Evolutionary conservation across 768 basidiomycete genomes (phyloP), one percentile per base, ranked within the genome.

Genomic region (Panus rudis): DNA sequence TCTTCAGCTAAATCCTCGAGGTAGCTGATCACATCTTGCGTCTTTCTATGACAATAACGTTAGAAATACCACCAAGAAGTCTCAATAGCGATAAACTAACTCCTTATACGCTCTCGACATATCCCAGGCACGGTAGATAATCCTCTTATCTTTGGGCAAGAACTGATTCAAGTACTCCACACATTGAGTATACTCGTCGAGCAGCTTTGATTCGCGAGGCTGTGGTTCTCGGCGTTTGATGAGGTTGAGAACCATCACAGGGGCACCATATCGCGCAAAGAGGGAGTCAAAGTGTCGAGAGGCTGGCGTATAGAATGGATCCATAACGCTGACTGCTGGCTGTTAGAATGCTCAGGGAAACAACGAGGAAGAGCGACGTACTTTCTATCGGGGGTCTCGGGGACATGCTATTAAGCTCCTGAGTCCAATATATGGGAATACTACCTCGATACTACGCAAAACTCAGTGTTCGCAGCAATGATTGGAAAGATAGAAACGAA

Each of bases 361-460:
- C n/a, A n/a, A n/a, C n/a, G n/a, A n/a, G n/a, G 11, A 45, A 37
- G 43, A 19, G 39, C 48, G 7, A 63, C 85, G 50, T 47, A 97
- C 93, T 92, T 66, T 97, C 91, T 32, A 99, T 96, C 2, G 93
- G 94, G 2, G 96, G 96, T 50, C 84, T 82, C 1, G 92, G 87
- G n/a, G 70, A 84, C 79, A 94, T 91, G 41, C 80, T 81, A 34
- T 78, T 89, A 1, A 79, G 81, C 48, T 98, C 96, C 60, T 99
- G 94, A 11, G 88, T 87, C 96, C 96, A 99, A 58, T 86, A 92
- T 3, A 98, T 72, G 0, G 96, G 96, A 26, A 99, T 97, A 48
- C 90, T 92, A 6, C 94, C 94, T 17, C 94, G 76, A 59, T 93
- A 92, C 82, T 90, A 45, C n/a, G 25, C 7, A 21, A 40, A 12